Conservation (phyloP, 805 yeast species). For the Lachancea waltii region DNA sequence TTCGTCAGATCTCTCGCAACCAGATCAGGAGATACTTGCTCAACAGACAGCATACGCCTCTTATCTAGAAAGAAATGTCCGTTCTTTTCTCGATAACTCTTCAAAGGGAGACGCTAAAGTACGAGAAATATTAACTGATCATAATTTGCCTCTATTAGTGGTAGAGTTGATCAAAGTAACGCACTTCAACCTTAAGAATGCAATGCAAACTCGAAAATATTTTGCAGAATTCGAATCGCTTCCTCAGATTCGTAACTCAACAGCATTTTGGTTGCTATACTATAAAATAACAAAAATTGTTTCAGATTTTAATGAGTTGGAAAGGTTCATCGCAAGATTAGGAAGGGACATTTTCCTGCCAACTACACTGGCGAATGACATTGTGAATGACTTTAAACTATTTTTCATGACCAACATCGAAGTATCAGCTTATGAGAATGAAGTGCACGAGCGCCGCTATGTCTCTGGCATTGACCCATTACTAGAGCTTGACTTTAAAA, state of each 20-base stretch:
- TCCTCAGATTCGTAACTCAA: constrained; percentile 34
- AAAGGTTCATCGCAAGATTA: constrained; percentile 40
- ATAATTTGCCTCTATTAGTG: constrained; percentile 36
- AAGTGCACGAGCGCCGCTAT: constrained; percentile 18
- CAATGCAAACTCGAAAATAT: constrained; percentile 30
- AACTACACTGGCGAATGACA: constrained; percentile 38
- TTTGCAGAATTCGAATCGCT: constrained; percentile 25
- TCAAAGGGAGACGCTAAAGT: constrained; percentile 22
- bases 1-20: constrained; percentile 14
- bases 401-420: constrained; percentile 34
- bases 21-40: constrained; percentile 17
- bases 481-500: constrained; percentile 24
- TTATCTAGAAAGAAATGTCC: constrained; percentile 22
- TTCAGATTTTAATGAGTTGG: constrained; percentile 40
- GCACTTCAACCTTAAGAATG: constrained; percentile 28
- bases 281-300: constrained; percentile 46
- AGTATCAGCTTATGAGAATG: constrained; percentile 22
- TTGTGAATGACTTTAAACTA: constrained; percentile 32
- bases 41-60: constrained; percentile 21
- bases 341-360: constrained; percentile 45
- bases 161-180: constrained; percentile 31
- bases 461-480: constrained; percentile 21
- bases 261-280: constrained; percentile 50
- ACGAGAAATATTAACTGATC: constrained; percentile 35
- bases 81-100: constrained; percentile 19